A percentile compares a stretch with the other conserved stretches of the same genome.
Evolutionary conservation across 2,329 filamentous ascomycete species (phyloP).

Genomic region (Chaetothyriales sp.): DNA sequence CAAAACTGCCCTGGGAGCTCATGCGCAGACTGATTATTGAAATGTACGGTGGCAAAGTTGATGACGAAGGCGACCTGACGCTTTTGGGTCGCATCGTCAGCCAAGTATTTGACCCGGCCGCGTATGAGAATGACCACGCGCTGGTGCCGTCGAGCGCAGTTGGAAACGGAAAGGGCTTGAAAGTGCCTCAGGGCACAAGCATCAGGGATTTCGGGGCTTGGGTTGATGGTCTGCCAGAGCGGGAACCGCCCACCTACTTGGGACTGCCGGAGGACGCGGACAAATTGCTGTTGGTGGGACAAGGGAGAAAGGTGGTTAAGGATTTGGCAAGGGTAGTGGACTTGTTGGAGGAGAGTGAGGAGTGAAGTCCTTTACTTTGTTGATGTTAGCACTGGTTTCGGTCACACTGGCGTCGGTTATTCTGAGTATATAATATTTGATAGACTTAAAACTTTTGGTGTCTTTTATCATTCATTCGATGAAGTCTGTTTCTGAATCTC

Average conservation of each 20-base stretch:
- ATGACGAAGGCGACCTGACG: conserved; percentile 71
- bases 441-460: too few relatives aligned
- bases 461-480: too few relatives aligned
- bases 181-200: conserved; percentile 64
- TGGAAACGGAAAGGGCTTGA: conserved; percentile 44
- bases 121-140: conserved; percentile 85
- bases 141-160: conserved; percentile 48
- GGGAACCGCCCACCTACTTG: conserved; percentile 89
- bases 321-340: conserved; percentile 75
- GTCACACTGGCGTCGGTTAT: too few relatives aligned
- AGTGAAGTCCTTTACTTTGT: conserved; percentile 29
- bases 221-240: conserved; percentile 83
- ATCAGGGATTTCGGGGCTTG: conserved; percentile 77
- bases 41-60: conserved; percentile 96
- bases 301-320: conserved; percentile 69
- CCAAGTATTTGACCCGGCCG: conserved; percentile 65
- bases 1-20: conserved; percentile 94
- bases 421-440: too few relatives aligned
- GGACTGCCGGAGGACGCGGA: conserved; percentile 91
- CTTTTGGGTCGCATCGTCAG: conserved; percentile 59
- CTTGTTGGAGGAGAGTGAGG: conserved; percentile 84
- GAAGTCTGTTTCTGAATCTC: too few relatives aligned
- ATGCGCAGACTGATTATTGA: conserved; percentile 78
- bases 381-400: too few relatives aligned
- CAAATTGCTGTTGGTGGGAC: conserved; percentile 78